phyloP scores from a whole-genome alignment of 345 rosid genomes.

The Corchorus capsularis region DNA sequence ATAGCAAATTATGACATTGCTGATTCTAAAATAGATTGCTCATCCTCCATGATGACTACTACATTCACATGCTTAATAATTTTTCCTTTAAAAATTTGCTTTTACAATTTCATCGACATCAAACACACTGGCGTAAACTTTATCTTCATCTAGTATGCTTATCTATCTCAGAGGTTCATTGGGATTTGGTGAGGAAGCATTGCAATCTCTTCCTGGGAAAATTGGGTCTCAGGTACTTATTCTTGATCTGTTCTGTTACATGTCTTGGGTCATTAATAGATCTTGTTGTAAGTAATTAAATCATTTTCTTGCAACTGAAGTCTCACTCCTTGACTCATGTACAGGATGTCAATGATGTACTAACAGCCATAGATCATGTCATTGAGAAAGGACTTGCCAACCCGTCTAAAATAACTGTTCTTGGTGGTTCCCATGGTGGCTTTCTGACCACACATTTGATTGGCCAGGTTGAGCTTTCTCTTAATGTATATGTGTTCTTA shows the following conservation, averaged over 20 bases:
- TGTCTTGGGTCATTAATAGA: not conserved
- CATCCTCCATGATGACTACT: not conserved
- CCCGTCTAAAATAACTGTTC: slow-evolving; percentile 69
- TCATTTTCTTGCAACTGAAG: not conserved
- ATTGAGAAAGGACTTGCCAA: slow-evolving; percentile 63
- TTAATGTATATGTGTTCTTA: slow-evolving; percentile 7
- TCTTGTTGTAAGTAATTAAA: not conserved
- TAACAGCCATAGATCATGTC: slow-evolving; percentile 73
- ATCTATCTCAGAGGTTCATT: slow-evolving; percentile 73
- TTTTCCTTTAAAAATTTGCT: not conserved
- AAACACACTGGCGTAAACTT: not conserved
- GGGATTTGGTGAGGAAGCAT: slow-evolving; percentile 96
- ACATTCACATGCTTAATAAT: not conserved
- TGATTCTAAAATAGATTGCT: not conserved
- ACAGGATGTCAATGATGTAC: slow-evolving; percentile 89
- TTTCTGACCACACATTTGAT: slow-evolving; percentile 91
- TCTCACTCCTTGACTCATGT: slow-evolving; percentile 16
- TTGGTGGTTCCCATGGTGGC: slow-evolving; percentile 97
- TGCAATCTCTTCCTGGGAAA: slow-evolving; percentile 93
- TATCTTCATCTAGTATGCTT: not conserved
- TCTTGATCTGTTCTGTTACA: not conserved
- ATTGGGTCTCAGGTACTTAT: slow-evolving; percentile 75
- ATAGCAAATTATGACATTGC: not conserved
- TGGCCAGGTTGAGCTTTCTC: slow-evolving; percentile 67
- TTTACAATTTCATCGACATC: not conserved